phyloP scores from a whole-genome alignment of 2,329 filamentous ascomycete genomes.

The Colletotrichum magnum region DNA sequence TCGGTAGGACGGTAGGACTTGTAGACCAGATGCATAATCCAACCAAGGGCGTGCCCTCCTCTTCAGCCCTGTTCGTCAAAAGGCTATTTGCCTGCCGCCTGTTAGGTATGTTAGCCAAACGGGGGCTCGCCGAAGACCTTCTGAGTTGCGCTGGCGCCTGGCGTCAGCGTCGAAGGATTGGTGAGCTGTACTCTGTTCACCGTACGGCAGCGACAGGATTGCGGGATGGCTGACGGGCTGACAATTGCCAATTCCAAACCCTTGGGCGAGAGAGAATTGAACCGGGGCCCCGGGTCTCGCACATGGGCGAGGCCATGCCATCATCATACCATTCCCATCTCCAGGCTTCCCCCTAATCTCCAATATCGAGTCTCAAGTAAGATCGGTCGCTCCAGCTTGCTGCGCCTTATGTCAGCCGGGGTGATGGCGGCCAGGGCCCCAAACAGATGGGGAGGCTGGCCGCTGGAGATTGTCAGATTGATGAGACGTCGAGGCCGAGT shows the following conservation, averaged over 20 bases:
- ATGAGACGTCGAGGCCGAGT: background rate
- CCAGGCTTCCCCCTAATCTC: slow-evolving; percentile 29
- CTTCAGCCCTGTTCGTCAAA: slow-evolving; percentile 14
- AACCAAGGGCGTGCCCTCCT: slow-evolving; percentile 13
- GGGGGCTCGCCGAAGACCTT: slow-evolving; percentile 9
- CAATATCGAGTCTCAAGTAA: slow-evolving; percentile 24
- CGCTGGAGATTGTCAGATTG: slow-evolving; percentile 2
- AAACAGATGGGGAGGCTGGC: background rate
- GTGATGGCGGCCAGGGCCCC: slow-evolving; percentile 10
- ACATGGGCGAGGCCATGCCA: slow-evolving; percentile 18
- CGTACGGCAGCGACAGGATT: background rate
- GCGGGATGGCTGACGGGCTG: slow-evolving; percentile 7
- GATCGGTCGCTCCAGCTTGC: slow-evolving; percentile 28
- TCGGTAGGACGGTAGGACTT: background rate
- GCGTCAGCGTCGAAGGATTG: slow-evolving; percentile 23
- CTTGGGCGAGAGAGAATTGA: background rate
- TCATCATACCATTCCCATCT: slow-evolving; percentile 25
- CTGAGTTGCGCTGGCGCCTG: slow-evolving; percentile 5
- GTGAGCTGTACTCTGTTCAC: slow-evolving; percentile 10
- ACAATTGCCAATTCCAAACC: slow-evolving; percentile 15
- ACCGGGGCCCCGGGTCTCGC: slow-evolving; percentile 8
- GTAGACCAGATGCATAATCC: slow-evolving; percentile 7
- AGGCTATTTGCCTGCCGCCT: slow-evolving; percentile 1
- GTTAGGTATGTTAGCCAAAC: background rate
- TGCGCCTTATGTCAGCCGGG: slow-evolving; percentile 36